Evolutionary conservation across 2,329 filamentous ascomycete genomes (phyloP), one percentile per base, ranked within the genome.

Genomic region (Amauroascus verrucosus): DNA sequence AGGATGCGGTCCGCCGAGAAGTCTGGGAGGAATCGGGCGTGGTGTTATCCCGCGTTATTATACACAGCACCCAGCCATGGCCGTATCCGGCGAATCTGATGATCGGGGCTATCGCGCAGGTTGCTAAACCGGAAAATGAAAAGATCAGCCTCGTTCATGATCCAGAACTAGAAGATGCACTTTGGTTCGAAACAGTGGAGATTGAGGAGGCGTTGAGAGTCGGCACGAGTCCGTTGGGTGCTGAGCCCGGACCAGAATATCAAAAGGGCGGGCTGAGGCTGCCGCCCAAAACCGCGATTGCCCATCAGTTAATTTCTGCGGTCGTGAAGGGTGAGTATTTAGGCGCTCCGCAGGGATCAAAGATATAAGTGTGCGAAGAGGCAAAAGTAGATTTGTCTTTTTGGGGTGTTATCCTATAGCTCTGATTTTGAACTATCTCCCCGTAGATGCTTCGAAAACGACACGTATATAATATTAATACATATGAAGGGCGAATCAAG

Each of bases 21-120:
- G 85, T 90, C 2, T 90, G 86, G 85, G 88, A 94, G 67, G 88
- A 94, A 70, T 82, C 83, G 37, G 88, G 88, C 14, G 86, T 93
- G 30, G 74, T 72, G 6, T 79, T 91, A 9, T 87, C 86, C 24
- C 77, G 86, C 1, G 88, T 94, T 3, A 80, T 90, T 18, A 80
- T 94, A 51, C 87, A 94, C 67, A 87, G 83, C 43, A 86, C 85
- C 16, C 88, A 94, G 71, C 87, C 88, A 1, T 94, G 88, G 88
- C 88, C 88, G 2, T 93, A 88, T 65, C 88, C 88, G 0, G 82
- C 86, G 0, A 91, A 84, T 62, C 67, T 94, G 61, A 93, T 94
- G 86, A 87, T 94, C 60, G 88, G 78, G 2, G 90, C 90, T 1
- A 83, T 98, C 61, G 91, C 84, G 0, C 90, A 97, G 73, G 71